phyloP scores from a whole-genome alignment of 75 land plant genomes.

The Chamaecyparis obtusa region DNA sequence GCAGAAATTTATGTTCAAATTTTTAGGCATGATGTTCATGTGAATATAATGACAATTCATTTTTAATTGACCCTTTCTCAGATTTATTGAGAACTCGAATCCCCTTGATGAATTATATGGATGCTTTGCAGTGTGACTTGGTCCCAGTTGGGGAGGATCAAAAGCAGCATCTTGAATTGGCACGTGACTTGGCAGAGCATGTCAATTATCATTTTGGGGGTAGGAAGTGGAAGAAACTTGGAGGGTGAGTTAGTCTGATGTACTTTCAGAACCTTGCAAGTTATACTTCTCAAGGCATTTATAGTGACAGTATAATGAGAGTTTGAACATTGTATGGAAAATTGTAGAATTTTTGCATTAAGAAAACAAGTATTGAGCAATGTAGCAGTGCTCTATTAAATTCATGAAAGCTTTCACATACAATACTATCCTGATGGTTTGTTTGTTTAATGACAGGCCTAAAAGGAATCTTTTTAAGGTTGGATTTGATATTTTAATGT shows the following conservation, averaged over 20 bases:
- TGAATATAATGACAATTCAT: not conserved
- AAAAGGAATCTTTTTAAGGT: conserved; percentile 90
- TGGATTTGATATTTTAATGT: not conserved
- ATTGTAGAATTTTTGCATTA: not conserved
- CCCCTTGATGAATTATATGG: conserved; percentile 16
- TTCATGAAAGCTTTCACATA: not conserved
- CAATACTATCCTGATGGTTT: not conserved
- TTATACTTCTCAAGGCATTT: conserved; percentile 1
- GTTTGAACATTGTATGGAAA: not conserved
- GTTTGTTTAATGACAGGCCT: conserved; percentile 44
- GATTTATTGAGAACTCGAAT: conserved; percentile 11
- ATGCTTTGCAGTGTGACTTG: conserved; percentile 78
- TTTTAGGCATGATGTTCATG: conserved; percentile 5
- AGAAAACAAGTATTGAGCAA: not conserved
- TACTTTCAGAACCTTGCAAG: not conserved
- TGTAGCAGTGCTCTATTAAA: not conserved
- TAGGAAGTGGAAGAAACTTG: conserved; percentile 96
- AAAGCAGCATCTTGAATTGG: conserved; percentile 91
- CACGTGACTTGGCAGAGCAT: conserved; percentile 92
- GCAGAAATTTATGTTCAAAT: not conserved
- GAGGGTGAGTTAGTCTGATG: conserved; percentile 61
- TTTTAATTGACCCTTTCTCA: not conserved
- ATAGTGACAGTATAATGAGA: not conserved
- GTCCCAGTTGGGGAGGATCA: conserved; percentile 99
- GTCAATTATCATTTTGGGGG: conserved; percentile 88